Percentiles rank a stretch among this genome's conserved stretches.
These are phyloP conservation scores for Pythium angustatum DNA, from an alignment of 352 stramenopile genomes.

Conservation along the genomic window DNA sequence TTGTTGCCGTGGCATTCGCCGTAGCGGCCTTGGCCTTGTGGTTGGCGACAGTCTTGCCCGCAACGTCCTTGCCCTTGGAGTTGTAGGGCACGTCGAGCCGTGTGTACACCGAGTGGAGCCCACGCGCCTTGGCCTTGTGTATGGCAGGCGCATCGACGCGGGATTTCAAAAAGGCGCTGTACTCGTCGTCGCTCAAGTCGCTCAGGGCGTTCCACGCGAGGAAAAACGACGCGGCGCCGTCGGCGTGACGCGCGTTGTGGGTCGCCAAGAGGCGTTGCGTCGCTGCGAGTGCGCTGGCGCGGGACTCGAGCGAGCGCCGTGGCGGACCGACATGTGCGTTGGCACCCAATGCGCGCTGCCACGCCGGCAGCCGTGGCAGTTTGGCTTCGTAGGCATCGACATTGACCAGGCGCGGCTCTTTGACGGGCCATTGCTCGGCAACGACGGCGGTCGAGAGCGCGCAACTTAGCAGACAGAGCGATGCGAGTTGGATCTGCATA, in stretches of 20 bases:
- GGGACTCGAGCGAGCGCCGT: constrained; percentile 42
- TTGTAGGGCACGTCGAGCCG: constrained; percentile 19
- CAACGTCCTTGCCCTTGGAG: constrained; percentile 21
- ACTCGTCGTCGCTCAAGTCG: constrained; percentile 69
- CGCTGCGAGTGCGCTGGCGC: constrained; percentile 43
- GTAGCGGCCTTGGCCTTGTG: constrained; percentile 25
- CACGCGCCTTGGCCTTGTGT: constrained; percentile 9
- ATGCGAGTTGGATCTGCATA: constrained; percentile 12
- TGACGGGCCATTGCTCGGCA: constrained; percentile 7
- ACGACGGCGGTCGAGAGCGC: neutral
- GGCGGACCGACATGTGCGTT: constrained; percentile 39
- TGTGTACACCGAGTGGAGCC: constrained; percentile 27
- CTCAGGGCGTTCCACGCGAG: constrained; percentile 67
- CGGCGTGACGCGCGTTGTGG: constrained; percentile 46
- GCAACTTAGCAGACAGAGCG: constrained; percentile 23
- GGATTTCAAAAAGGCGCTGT: constrained; percentile 55
- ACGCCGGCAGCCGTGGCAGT: constrained; percentile 24
- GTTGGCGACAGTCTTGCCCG: constrained; percentile 27
- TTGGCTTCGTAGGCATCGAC: constrained; percentile 29
- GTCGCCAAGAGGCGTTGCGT: constrained; percentile 46
- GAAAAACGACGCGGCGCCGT: constrained; percentile 47
- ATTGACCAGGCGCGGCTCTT: neutral
- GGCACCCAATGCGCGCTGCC: constrained; percentile 24
- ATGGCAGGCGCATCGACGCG: constrained; percentile 35
- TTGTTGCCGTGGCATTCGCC: constrained; percentile 16